Evolutionary conservation across 495 filamentous ascomycete species (phyloP).

Genomic region (Lindgomyces ingoldianus): DNA sequence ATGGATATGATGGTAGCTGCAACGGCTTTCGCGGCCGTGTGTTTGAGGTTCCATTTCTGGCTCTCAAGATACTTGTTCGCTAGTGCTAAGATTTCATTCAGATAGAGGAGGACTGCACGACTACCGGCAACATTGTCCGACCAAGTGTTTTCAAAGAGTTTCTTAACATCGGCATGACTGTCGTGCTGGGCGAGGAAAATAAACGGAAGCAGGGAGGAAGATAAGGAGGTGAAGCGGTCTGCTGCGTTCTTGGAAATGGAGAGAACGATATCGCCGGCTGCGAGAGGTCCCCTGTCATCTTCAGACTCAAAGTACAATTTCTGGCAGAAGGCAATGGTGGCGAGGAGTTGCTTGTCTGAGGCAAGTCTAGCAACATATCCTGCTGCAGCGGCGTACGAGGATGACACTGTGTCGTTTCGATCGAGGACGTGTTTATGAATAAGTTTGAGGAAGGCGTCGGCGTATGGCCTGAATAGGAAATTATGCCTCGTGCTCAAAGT

Average conservation of each 20-base stretch:
- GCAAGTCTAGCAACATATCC: constrained; percentile 82
- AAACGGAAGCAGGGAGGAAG: constrained; percentile 75
- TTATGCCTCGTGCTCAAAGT: constrained; percentile 80
- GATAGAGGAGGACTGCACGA: constrained; percentile 76
- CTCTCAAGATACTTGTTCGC: constrained; percentile 68
- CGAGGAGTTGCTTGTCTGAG: constrained; percentile 66
- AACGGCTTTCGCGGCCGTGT: constrained; percentile 77
- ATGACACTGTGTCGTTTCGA: constrained; percentile 85
- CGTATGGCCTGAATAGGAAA: constrained; percentile 72
- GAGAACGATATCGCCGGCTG: constrained; percentile 76
- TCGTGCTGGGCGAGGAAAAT: constrained; percentile 87
- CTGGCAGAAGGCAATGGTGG: constrained; percentile 65
- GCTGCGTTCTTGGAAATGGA: constrained; percentile 80
- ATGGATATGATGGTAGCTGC: constrained; percentile 62
- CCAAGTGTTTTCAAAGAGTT: constrained; percentile 81
- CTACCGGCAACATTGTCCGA: constrained; percentile 82
- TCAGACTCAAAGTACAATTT: constrained; percentile 72
- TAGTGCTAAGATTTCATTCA: constrained; percentile 75
- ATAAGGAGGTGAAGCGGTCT: constrained; percentile 80
- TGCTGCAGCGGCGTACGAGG: constrained; percentile 78
- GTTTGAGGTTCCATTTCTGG: constrained; percentile 84
- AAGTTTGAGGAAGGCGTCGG: constrained; percentile 72
- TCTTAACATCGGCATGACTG: constrained; percentile 70
- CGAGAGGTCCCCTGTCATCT: constrained; percentile 68
- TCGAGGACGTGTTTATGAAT: constrained; percentile 80